Evolutionary conservation across 306 rosid genomes (phyloP), one percentile per base, ranked within the genome.

Genomic region (Gillenia trifoliata): DNA sequence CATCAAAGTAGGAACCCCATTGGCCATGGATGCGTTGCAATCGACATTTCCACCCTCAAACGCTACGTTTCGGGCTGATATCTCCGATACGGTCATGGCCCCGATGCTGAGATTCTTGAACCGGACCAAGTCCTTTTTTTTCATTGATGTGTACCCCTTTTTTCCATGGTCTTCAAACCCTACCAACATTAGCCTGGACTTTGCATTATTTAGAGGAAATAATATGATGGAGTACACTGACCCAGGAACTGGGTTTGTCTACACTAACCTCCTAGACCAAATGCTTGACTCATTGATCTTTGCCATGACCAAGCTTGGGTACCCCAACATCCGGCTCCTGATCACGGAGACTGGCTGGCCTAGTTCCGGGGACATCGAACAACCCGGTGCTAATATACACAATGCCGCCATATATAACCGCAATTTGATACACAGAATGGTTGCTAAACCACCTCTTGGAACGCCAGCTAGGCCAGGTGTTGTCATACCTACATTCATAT

Each of bases 301-400:
- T 19, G 96, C 93, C 63, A 93, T 93, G 98, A 33, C 84, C 0
- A 86, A 78, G 84, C 91, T 93, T 3, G 96, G 96, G 4, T 93
- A 77, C 78, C 81, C 87, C 0, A 31, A 82, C 67, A 86, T 93
- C 77, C 79, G 79, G 11, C 73, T 93, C 0, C 71, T 80, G 17
- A 80, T 93, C 56, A 47, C 98, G 0, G 93, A 93, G 82, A 91
- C 97, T 0, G 97, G 97, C 5, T 93, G 98, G 98, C 98, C 97
- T 0, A 88, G 76, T 2, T 70, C 87, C 0, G 88, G 97, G 1
- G 88, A 86, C 67, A 62, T 69, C 19, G 87, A 77, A 23, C 79
- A 88, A 64, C 71, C 43, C 0, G 92, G 93, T 3, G 97, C 96
- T 2, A 91, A 85, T 73, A 66, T 79, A 34, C 59, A 8, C 61